These are phyloP conservation scores for Citrus trifoliata DNA, from an alignment of 345 rosid genomes.

Conservation along the genomic window DNA sequence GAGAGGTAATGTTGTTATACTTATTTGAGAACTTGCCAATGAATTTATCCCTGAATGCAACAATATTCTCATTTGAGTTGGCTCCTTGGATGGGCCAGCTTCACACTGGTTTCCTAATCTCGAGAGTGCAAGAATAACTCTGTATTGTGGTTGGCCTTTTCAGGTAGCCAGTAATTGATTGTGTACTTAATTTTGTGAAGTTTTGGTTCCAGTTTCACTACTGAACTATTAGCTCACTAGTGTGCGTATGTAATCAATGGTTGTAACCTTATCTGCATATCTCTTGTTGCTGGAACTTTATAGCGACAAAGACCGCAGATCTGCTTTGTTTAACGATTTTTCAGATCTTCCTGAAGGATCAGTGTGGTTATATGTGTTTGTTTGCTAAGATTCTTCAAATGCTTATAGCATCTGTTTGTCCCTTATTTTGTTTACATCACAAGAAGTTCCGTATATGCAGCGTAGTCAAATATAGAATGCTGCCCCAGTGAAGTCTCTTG, in stretches of 20 bases:
- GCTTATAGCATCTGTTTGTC: not conserved
- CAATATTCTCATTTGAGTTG: not conserved
- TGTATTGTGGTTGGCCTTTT: not conserved
- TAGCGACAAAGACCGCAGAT: not conserved
- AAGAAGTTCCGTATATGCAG: not conserved
- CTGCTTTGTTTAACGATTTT: not conserved
- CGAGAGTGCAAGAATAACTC: not conserved
- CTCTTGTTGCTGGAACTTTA: not conserved
- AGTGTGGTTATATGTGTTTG: not conserved
- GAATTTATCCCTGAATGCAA: not conserved
- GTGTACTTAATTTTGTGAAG: not conserved
- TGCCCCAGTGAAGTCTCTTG: not conserved
- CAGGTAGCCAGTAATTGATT: not conserved
- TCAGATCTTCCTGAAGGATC: not conserved
- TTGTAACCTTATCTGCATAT: not conserved
- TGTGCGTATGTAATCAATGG: not conserved
- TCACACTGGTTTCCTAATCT: not conserved
- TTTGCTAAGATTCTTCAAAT: not conserved
- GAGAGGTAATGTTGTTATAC: conserved; percentile 61
- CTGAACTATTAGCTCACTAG: not conserved
- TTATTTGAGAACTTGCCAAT: not conserved
- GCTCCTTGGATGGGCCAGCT: not conserved
- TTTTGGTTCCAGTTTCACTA: not conserved
- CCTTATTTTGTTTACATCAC: not conserved
- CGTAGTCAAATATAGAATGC: not conserved